Percentiles rank a stretch among this genome's conserved stretches.
phyloP scores from a whole-genome alignment of 805 yeast species.

The Myxozyma monticola region DNA sequence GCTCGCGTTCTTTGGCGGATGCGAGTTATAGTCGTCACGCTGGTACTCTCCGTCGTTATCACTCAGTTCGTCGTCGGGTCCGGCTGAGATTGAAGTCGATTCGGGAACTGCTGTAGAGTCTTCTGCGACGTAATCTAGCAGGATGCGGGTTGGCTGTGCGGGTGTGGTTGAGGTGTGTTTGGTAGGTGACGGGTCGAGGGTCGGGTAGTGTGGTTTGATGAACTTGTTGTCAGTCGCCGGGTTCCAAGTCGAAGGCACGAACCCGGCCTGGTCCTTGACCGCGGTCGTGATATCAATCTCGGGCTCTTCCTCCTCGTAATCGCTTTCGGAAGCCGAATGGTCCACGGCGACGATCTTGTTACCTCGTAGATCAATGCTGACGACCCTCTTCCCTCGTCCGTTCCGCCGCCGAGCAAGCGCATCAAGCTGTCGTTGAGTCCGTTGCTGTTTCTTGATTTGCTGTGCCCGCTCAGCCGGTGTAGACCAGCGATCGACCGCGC shows the following conservation, averaged over 20 bases:
- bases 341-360: slow-evolving; percentile 74
- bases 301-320: slow-evolving; percentile 37
- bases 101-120: no score
- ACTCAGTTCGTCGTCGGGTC: no score
- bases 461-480: slow-evolving; percentile 80
- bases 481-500: slow-evolving; percentile 71
- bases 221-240: slow-evolving; percentile 18
- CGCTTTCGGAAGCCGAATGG: slow-evolving; percentile 35
- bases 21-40: slow-evolving; percentile 2
- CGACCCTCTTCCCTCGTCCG: slow-evolving; percentile 73
- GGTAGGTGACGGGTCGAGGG: no score
- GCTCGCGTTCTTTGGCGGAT: slow-evolving; percentile 2
- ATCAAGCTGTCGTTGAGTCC: slow-evolving; percentile 63
- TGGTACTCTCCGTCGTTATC: no score
- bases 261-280: slow-evolving; percentile 10
- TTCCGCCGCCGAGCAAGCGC: slow-evolving; percentile 55
- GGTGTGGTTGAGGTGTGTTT: no score
- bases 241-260: slow-evolving; percentile 7
- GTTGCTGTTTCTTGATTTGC: slow-evolving; percentile 82
- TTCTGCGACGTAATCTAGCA: no score
- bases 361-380: slow-evolving; percentile 75
- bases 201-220: slow-evolving; percentile 17
- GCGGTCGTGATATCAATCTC: not conserved
- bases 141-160: no score
- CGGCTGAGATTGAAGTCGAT: no score